Evolutionary conservation across 441 rosid genomes (phyloP), one percentile per base, ranked within the genome.

Genomic region (Flueggea neowawraea): DNA sequence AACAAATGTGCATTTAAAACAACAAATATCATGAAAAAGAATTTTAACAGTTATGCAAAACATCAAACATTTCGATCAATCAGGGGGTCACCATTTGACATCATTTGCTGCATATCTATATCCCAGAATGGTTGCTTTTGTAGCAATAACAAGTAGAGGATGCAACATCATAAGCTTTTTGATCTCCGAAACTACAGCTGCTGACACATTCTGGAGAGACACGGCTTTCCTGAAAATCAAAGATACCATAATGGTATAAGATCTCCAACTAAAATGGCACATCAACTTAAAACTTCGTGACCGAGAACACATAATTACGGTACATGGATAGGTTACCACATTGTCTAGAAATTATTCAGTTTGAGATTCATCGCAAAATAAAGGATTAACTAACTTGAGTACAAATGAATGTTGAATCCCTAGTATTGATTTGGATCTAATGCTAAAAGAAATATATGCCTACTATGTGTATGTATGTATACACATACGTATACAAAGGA

Each of bases 141-240:
- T 75, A 58, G 83, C 84, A 49, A 92, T 75, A 55, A 92, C 78
- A 62, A 92, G 84, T 77, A 90, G 55, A 58, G 96, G 86, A 76
- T 90, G 92, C 69, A 71, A 74, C 56, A 67, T 71, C 58, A 84
- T 61, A 66, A 92, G 80, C 76, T 80, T 86, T 78, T 80, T 84
- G 49, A 90, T 45, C 69, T 92, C 98, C 61, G 76, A 78, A 71
- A 93, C 97, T 15, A 88, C 74, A 31, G 80, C 76, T 72, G 77
- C 87, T 54, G 65, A 73, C 63, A 90, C 83, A 66, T 69, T 78
- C 22, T 84, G 90, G 65, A 88, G 84, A 64, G 94, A 83, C 13
- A 88, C 67, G 69, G 71, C 75, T 70, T 83, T 93, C 88, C 97
- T 91, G 52, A 61, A 58, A 60, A 58, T 48, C 43, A 62, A 63